These are phyloP conservation scores for Starmerella roubikii DNA, from an alignment of 805 yeast species.

Conservation along the genomic window DNA sequence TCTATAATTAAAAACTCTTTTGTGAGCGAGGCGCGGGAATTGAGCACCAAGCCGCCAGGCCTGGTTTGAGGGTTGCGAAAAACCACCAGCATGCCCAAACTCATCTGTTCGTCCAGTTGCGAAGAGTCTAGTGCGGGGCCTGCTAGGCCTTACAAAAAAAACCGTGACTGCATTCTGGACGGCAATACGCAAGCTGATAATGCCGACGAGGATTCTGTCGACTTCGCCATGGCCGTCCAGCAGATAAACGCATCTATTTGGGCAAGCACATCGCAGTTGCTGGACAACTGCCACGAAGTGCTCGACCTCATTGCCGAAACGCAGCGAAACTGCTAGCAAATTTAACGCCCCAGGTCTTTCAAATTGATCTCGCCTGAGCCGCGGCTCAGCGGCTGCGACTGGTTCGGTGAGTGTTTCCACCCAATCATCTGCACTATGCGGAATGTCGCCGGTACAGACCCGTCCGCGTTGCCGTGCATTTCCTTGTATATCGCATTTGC, in stretches of 20 bases:
- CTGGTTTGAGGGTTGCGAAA: too few relatives aligned
- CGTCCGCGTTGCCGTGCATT: slow-evolving; percentile 54
- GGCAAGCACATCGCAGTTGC: slow-evolving; percentile 7
- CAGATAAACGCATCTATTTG: slow-evolving; percentile 8
- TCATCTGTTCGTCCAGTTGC: too few relatives aligned
- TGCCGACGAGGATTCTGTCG: too few relatives aligned
- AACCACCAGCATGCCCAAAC: too few relatives aligned
- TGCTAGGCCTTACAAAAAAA: too few relatives aligned
- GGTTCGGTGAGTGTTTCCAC: slow-evolving; percentile 62
- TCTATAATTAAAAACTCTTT: too few relatives aligned
- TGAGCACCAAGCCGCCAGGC: too few relatives aligned
- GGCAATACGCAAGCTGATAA: too few relatives aligned
- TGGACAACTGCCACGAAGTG: slow-evolving; percentile 12
- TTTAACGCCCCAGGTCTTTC: slow-evolving; percentile 43
- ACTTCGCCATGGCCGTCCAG: background rate
- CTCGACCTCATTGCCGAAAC: background rate
- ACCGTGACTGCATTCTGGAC: too few relatives aligned
- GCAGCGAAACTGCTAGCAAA: background rate
- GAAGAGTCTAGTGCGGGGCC: too few relatives aligned
- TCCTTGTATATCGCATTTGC: slow-evolving; percentile 60
- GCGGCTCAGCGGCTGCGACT: slow-evolving; percentile 59
- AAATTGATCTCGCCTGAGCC: slow-evolving; percentile 59
- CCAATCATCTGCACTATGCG: slow-evolving; percentile 74
- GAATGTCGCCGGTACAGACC: slow-evolving; percentile 64
- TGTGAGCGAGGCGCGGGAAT: too few relatives aligned